A percentile compares a stretch with the other conserved stretches of the same genome.
phyloP scores from a whole-genome alignment of 495 filamentous ascomycete genomes.

The Cudoniella acicularis region DNA sequence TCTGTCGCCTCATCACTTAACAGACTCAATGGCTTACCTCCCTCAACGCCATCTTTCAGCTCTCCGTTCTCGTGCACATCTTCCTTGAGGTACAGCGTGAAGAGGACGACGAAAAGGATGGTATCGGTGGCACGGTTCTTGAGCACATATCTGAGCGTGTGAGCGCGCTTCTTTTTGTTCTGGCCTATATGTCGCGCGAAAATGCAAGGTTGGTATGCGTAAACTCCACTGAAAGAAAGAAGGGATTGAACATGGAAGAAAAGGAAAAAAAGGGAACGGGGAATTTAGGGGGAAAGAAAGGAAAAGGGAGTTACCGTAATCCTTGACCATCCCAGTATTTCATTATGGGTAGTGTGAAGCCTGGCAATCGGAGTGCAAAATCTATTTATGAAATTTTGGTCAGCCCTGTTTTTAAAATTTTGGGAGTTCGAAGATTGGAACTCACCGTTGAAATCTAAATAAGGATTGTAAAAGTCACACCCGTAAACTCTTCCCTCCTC shows the following conservation, averaged over 20 bases:
- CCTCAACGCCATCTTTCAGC: slow-evolving; percentile 38
- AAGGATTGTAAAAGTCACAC: slow-evolving; percentile 89
- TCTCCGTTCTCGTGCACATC: slow-evolving; percentile 56
- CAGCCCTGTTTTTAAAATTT: too few relatives aligned
- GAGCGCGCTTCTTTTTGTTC: slow-evolving; percentile 57
- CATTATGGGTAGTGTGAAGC: slow-evolving; percentile 70
- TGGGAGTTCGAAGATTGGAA: slow-evolving; percentile 13
- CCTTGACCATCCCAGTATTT: slow-evolving; percentile 78
- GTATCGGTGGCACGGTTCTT: slow-evolving; percentile 67
- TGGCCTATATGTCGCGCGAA: too few relatives aligned
- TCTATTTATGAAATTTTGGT: slow-evolving; percentile 35
- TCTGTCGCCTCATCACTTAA: background rate
- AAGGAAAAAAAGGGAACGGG: background rate
- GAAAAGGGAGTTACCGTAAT: slow-evolving; percentile 30
- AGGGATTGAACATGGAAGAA: slow-evolving; percentile 9
- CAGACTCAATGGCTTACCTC: slow-evolving; percentile 21
- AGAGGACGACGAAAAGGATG: slow-evolving; percentile 73
- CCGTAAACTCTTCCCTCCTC: slow-evolving; percentile 55
- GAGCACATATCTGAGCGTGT: slow-evolving; percentile 80
- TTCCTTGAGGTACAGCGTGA: slow-evolving; percentile 66
- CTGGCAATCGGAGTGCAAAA: slow-evolving; percentile 76
- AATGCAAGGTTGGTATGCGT: too few relatives aligned
- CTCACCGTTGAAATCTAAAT: slow-evolving; percentile 75
- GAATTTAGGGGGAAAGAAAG: slow-evolving; percentile 4
- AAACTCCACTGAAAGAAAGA: background rate